phyloP scores from a whole-genome alignment of 495 filamentous ascomycete species.

The Xylaria intraflava region DNA sequence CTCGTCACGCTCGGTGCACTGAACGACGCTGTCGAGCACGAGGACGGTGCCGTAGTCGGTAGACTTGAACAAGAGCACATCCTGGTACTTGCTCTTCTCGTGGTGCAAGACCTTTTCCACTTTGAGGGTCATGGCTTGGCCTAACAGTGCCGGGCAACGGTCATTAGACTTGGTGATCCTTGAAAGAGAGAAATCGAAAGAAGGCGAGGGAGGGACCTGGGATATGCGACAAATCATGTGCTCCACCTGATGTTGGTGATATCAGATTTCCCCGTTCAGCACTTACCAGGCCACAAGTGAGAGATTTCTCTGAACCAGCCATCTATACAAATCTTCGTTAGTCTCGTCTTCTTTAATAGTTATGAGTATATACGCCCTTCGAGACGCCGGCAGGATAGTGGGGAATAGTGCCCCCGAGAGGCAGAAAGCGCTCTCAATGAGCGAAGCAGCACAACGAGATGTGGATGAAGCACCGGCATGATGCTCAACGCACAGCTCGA shows the following conservation, averaged over 20 bases:
- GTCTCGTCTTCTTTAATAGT: neutral
- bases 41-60: conserved; percentile 94
- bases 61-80: conserved; percentile 96
- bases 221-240: neutral
- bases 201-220: neutral
- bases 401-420: neutral
- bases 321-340: conserved; percentile 51
- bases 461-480: neutral
- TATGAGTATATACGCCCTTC: neutral
- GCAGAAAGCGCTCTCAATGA: neutral
- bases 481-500: neutral
- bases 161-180: conserved; percentile 1
- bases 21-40: conserved; percentile 98
- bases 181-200: neutral
- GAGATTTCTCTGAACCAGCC: conserved; percentile 99
- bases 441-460: neutral
- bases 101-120: conserved; percentile 97
- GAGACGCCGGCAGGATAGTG: neutral
- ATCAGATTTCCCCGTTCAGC: neutral
- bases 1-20: conserved; percentile 96
- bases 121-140: conserved; percentile 97
- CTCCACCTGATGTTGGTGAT: neutral
- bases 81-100: conserved; percentile 98
- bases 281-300: conserved; percentile 85
- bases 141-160: conserved; percentile 17